These are phyloP conservation scores for Nakaseomyces delphensis DNA, from an alignment of 1,139 yeast species.

Conservation along the genomic window DNA sequence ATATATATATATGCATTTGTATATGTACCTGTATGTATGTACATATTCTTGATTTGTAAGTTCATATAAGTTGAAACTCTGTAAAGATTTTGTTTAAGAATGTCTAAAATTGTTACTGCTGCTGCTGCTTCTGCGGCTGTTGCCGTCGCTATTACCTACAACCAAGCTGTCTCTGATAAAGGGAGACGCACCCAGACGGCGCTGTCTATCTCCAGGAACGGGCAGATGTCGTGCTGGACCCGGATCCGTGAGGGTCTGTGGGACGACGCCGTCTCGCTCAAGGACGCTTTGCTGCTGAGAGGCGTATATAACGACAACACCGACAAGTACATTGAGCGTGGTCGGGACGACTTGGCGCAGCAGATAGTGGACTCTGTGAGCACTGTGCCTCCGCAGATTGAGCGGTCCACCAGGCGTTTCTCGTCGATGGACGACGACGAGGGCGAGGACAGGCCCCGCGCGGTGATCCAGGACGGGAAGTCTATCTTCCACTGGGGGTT, in stretches of 20 bases:
- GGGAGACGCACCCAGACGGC: slow-evolving; percentile 13
- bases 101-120: slow-evolving; percentile 5
- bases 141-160: not conserved
- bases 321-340: slow-evolving; percentile 3
- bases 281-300: slow-evolving; percentile 9
- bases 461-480: slow-evolving; percentile 6
- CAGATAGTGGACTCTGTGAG: slow-evolving; percentile 4
- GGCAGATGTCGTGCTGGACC: slow-evolving; percentile 3
- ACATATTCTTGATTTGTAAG: too few relatives aligned
- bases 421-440: slow-evolving; percentile 5
- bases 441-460: not conserved
- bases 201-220: not conserved
- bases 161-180: not conserved
- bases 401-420: slow-evolving; percentile 1
- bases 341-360: slow-evolving; percentile 4
- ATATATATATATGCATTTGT: too few relatives aligned
- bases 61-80: too few relatives aligned
- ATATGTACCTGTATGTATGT: too few relatives aligned
- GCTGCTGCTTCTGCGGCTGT: slow-evolving; percentile 5
- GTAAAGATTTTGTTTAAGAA: not conserved
- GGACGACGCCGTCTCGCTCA: slow-evolving; percentile 10
- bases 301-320: slow-evolving; percentile 5
- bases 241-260: slow-evolving; percentile 9
- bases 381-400: slow-evolving; percentile 3
- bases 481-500: slow-evolving; percentile 29